Evolutionary conservation across 31 red algal genomes (phyloP).

Genomic region (Odonthalia washingtoniensis): DNA sequence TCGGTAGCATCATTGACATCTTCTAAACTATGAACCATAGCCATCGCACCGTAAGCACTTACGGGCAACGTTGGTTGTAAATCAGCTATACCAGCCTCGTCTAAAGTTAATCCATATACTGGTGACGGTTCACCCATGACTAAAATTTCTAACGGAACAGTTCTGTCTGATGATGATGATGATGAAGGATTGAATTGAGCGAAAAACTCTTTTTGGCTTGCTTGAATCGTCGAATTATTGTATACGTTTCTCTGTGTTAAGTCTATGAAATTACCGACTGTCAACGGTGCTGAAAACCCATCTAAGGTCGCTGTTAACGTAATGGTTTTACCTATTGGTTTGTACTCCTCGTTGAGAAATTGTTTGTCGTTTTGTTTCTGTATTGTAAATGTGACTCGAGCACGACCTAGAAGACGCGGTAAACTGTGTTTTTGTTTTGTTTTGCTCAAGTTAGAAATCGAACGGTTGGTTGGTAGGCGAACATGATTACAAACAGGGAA

Average conservation of each 20-base stretch:
- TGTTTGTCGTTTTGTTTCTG: conserved; percentile 10
- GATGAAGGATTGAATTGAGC: conserved; percentile 52
- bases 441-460: no score
- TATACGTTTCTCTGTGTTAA: conserved; percentile 63
- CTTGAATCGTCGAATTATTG: conserved; percentile 66
- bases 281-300: conserved; percentile 93
- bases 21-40: conserved; percentile 82
- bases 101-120: conserved; percentile 83
- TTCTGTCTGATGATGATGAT: conserved; percentile 39
- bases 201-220: conserved; percentile 65
- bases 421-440: no score
- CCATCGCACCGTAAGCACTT: conserved; percentile 86
- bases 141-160: conserved; percentile 88
- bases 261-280: conserved; percentile 84
- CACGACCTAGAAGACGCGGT: conserved; percentile 84
- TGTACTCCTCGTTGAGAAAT: neutral
- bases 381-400: conserved; percentile 69
- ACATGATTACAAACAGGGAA: no score
- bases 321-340: conserved; percentile 44
- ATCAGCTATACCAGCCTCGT: conserved; percentile 74
- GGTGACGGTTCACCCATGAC: conserved; percentile 84
- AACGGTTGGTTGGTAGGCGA: no score
- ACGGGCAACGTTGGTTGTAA: conserved; percentile 84
- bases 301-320: conserved; percentile 77
- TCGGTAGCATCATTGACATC: conserved; percentile 85